Base-by-base conservation (phyloP, 2,329 filamentous ascomycete genomes). In the Fusarium brevicatenulatum region DNA sequence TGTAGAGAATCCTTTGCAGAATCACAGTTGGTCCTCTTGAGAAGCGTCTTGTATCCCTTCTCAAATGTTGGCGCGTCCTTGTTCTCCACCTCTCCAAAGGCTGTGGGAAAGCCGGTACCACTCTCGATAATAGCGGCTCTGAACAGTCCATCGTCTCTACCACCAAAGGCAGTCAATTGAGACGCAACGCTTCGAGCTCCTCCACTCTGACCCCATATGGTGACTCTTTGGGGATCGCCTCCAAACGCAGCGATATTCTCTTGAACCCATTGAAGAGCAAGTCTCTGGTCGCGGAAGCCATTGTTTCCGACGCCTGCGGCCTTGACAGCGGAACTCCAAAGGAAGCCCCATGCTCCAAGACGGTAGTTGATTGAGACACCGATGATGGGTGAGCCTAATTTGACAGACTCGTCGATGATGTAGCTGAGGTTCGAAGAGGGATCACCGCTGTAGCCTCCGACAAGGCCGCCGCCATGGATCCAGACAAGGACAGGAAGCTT, bases 311-410 rank as follows among this genome's bases (percentile, higher is more conserved):
- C 30, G 0, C 69, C 72, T 7, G 42, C 66, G 2, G 58, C 34
- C 7, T 63, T n/a, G 9, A 75, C 37, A 1, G 72, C 72, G 0
- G 57, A 63, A 7, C 58, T 68, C 62, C 72, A 68, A 6, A 75
- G 47, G 2, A 58, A 75, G 0, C 72, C 72, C 65, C 69, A 70
- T 2, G 69, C 70, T 10, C 69, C 66, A 1, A 76, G 64, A 13
- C 74, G 66, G 19, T 76, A 76, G 56, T 76, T 76, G 15, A 76
- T 64, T 2, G 63, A 67, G 3, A 76, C 61, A 1, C 42, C 71
- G 4, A 76, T 70, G 0, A 76, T 70, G 0, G 74, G 73, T 0
- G 63, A 65, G 1, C 69, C 73, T 8, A 73, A 5, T 13, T 75
- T 70, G 1, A 74, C 64, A 9, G 72, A 74, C 18, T 72, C 65